Evolutionary conservation across 768 basidiomycete species (phyloP), one percentile per base, ranked within the genome.

Genomic region (Agaricus subrufescens): DNA sequence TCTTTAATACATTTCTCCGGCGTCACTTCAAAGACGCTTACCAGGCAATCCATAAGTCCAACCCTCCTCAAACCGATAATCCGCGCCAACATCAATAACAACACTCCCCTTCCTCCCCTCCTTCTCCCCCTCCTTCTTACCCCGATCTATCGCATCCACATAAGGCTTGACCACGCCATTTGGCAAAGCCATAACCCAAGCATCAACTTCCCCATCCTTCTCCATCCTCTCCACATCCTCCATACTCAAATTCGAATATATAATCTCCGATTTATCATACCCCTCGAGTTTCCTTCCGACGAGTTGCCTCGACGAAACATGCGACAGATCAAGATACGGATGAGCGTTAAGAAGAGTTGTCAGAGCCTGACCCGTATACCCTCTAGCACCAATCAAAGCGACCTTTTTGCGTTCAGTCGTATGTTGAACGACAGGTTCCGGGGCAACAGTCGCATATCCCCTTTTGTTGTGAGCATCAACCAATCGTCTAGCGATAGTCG

Each of bases 31-130:
- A 50, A 58, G 44, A 34, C 39, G 50, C 94, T 92, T 82, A 99
- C 96, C 96, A 71, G 97, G 97, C 72, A 99, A 85, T 63, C 97
- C 97, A 68, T 99, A 99, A 61, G 90, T 90, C 97, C 97, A 99
- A 49, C 81, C 89, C 44, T 85, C 75, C 77, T 98, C 94, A 69
- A 98, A 98, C 61, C 97, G 78, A 71, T 92, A 94, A 71, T 99
- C 97, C 25, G 96, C 97, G 65, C 93, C 82, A 58, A 99, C 73
- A 67, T 99, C 97, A 38, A 98, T 86, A 38, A 98, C 74, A 19
- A 96, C 91, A 61, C 94, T 91, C 43, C 79, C 75, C 57, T 76
- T 73, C 30, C 77, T 73, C 40, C 73, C 73, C 15, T 50, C 11
- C 46, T 48, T 30, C 70, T 75, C 50, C 71, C 84, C 82, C 63